A percentile compares a stretch with the other conserved stretches of the same genome.
phyloP scores from a whole-genome alignment of 1,284 basidiomycete species.

The Somion occarium region DNA sequence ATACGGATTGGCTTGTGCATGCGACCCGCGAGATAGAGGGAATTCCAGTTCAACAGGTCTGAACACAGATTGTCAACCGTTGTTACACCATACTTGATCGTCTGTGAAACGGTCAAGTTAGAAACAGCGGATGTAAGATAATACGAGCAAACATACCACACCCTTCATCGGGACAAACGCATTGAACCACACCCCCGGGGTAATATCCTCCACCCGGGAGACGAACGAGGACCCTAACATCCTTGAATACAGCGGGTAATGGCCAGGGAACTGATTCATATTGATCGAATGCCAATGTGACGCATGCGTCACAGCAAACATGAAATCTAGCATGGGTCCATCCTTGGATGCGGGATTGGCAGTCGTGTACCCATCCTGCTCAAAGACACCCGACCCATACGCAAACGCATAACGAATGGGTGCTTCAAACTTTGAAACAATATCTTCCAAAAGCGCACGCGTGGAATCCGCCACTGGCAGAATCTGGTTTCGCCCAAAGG shows the following conservation, averaged over 20 bases:
- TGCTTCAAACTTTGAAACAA: conserved; percentile 74
- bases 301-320: conserved; percentile 91
- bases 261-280: conserved; percentile 82
- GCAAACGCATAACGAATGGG: conserved; percentile 92
- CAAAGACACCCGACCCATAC: conserved; percentile 92
- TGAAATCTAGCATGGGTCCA: conserved; percentile 88
- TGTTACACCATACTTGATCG: conserved; percentile 97
- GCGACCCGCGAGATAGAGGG: conserved; percentile 90
- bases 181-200: conserved; percentile 95
- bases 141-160: conserved; percentile 53
- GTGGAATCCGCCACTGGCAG: conserved; percentile 74
- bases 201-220: conserved; percentile 70
- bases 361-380: conserved; percentile 69
- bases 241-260: conserved; percentile 89
- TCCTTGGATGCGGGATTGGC: conserved; percentile 24
- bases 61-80: conserved; percentile 85
- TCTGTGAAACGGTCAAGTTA: conserved; percentile 38
- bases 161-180: conserved; percentile 82
- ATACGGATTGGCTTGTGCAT: conserved; percentile 97
- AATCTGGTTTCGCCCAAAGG: conserved; percentile 79
- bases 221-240: conserved; percentile 77
- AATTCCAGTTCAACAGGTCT: conserved; percentile 90
- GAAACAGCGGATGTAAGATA: conserved; percentile 3
- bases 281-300: conserved; percentile 95
- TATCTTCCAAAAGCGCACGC: conserved; percentile 69